These are phyloP conservation scores for Paecilomyces niveus DNA, from an alignment of 2,329 filamentous ascomycete species.

Conservation along the genomic window DNA sequence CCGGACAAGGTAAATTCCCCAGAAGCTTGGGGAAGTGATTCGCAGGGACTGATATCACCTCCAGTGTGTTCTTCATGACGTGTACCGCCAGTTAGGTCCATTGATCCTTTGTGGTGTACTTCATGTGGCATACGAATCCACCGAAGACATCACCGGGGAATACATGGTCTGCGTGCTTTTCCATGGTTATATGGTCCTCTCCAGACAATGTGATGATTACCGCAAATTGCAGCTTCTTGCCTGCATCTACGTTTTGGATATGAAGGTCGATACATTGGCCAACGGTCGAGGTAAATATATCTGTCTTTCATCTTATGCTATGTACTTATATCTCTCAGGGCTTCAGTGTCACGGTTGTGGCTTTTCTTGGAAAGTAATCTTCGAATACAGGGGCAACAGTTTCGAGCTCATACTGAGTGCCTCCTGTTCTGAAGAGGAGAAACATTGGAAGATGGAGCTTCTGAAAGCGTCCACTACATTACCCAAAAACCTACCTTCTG, in stretches of 20 bases:
- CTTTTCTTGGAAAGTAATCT: conserved; percentile 87
- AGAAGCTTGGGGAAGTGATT: not conserved
- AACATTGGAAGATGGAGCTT: conserved; percentile 70
- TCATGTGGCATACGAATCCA: conserved; percentile 73
- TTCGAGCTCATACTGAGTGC: conserved; percentile 85
- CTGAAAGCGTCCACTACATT: conserved; percentile 45
- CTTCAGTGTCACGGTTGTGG: conserved; percentile 80
- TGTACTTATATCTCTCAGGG: conserved; percentile 45
- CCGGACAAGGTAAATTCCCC: conserved; percentile 55
- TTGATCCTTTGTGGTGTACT: conserved; percentile 75
- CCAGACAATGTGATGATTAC: conserved; percentile 57
- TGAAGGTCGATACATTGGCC: conserved; percentile 29
- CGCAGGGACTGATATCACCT: conserved; percentile 29
- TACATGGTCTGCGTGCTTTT: conserved; percentile 88
- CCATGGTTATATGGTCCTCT: conserved; percentile 69
- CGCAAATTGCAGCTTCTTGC: conserved; percentile 67
- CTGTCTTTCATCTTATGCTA: not conserved
- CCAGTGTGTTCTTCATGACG: conserved; percentile 34
- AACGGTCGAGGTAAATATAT: conserved; percentile 26
- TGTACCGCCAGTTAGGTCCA: conserved; percentile 75
- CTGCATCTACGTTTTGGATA: conserved; percentile 55
- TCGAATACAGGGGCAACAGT: conserved; percentile 67
- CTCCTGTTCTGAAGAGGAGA: conserved; percentile 72
- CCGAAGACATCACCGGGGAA: conserved; percentile 60
- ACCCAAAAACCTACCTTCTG: conserved; percentile 44